Evolutionary conservation across 352 stramenopile genomes (phyloP).

Genomic region (Pythium phragmiticola): DNA sequence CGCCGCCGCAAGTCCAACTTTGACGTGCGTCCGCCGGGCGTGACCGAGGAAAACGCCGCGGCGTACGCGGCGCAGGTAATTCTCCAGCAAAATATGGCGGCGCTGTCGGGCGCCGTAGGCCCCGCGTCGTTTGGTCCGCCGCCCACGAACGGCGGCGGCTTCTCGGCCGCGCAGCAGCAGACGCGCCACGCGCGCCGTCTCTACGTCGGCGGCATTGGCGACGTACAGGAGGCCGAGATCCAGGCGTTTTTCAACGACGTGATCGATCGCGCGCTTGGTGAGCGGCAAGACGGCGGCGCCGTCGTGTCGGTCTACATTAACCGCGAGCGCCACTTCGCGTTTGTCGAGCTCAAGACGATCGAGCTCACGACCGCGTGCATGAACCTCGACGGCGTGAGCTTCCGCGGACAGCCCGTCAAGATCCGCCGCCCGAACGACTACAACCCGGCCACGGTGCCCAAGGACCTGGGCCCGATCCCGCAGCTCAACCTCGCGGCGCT

Average conservation of each 20-base stretch:
- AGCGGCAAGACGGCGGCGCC: constrained; percentile 69
- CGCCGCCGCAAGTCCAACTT: constrained; percentile 81
- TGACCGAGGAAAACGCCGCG: constrained; percentile 81
- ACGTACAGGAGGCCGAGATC: constrained; percentile 86
- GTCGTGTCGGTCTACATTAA: constrained; percentile 95
- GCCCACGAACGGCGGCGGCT: constrained; percentile 21
- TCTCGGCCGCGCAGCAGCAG: constrained; percentile 67
- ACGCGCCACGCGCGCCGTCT: constrained; percentile 94
- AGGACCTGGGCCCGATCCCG: constrained; percentile 82
- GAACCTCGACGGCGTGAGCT: constrained; percentile 94
- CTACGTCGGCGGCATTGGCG: constrained; percentile 94
- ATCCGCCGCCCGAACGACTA: constrained; percentile 98
- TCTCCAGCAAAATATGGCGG: constrained; percentile 80
- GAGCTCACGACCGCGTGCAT: constrained; percentile 96
- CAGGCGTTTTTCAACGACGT: constrained; percentile 91
- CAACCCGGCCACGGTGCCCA: constrained; percentile 90
- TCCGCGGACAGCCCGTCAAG: constrained; percentile 93
- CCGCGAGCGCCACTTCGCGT: constrained; percentile 95
- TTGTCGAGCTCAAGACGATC: constrained; percentile 97
- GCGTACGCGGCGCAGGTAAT: constrained; percentile 84
- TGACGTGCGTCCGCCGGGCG: constrained; percentile 74
- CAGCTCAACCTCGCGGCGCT: constrained; percentile 89
- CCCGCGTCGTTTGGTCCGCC: constrained; percentile 59
- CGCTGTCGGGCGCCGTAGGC: constrained; percentile 58
- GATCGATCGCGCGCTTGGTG: constrained; percentile 81